Conservation (phyloP, 208 protist genomes). For the Leishmania major region DNA sequence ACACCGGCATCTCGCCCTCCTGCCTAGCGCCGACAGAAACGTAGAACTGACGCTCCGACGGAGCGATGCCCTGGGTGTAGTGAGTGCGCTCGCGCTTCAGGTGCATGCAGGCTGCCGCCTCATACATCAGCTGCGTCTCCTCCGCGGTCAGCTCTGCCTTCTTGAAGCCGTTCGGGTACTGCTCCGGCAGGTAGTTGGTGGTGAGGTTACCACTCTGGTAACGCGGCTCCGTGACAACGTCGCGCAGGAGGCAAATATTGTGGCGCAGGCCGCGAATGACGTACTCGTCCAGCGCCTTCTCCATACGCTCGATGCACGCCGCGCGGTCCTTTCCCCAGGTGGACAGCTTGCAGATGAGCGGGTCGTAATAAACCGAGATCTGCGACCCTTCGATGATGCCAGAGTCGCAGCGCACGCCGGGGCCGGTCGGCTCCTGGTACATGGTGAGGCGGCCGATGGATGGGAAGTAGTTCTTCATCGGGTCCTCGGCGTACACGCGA, state of each 20-base stretch:
- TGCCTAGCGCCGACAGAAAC: conserved; percentile 29
- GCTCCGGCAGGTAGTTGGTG: conserved; percentile 83
- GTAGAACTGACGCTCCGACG: conserved; percentile 23
- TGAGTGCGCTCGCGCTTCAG: conserved; percentile 29
- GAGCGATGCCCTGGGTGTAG: conserved; percentile 15
- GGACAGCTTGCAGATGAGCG: conserved; percentile 98
- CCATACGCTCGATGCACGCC: conserved; percentile 71
- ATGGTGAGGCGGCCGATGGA: conserved; percentile 38
- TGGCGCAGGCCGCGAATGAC: conserved; percentile 91
- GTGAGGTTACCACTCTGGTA: conserved; percentile 75
- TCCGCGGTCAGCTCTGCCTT: conserved; percentile 26
- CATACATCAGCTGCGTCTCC: conserved; percentile 33
- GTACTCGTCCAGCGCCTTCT: conserved; percentile 78
- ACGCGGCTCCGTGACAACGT: conserved; percentile 49
- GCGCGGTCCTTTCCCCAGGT: conserved; percentile 86
- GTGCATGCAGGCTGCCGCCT: conserved; percentile 26
- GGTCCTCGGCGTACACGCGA: conserved; percentile 96
- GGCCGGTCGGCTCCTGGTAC: conserved; percentile 36
- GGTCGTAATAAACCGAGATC: conserved; percentile 96
- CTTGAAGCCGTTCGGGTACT: conserved; percentile 42
- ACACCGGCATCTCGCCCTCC: conserved; percentile 30
- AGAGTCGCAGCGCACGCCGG: conserved; percentile 79
- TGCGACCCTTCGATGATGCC: conserved; percentile 81
- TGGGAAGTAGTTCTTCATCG: conserved; percentile 91
- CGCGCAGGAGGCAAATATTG: conserved; percentile 86